Base-by-base conservation (phyloP, 208 protist species). In the Acanthamoeba lugdunensis region DNA sequence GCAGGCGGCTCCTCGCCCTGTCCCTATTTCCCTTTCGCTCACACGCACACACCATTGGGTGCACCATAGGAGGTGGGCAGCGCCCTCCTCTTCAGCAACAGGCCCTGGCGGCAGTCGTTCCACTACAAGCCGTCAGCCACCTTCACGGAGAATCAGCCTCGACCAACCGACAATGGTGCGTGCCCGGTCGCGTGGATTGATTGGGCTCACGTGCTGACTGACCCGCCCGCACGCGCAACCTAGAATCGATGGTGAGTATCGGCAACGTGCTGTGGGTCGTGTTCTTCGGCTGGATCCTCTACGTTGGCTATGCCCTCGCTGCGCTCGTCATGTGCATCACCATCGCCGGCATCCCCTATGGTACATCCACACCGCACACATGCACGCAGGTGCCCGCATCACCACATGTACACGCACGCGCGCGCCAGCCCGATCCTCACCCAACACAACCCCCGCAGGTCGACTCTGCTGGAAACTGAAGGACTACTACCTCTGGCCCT, bases 401-500 rank as follows among this genome's bases (percentile, higher is more conserved):
- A 14, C 52, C 11, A 58, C 45, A 48, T 11, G 52, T 7, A 21
- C 11, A 58, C 61, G 23, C 58, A 65, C 14, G 13, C 25, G 14
- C 21, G 5, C 23, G 21, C 11, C 58, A n/a, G 18, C 18, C 54
- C 16, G 11, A 21, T 13, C 16, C 18, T 21, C 21, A 8, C 58
- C 58, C 58, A 28, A 65, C 58, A 18, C 48, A 11, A 18, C 16
- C 11, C 41, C 41, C 45, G 21, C 33, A 56, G 75, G 41, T 33
- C 48, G 48, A 21, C 37, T 87, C 79, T 87, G 79, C 33, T 87
- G 45, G 45, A n/a, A 61, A 7, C 79, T 87, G 14, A 63, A 54
- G 79, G 21, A 63, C 33, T 87, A 87, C 79, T 87, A 61, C 52
- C 45, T 87, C 25, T 87, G 79, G 79, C 79, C 79, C 48, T 87